phyloP scores from a whole-genome alignment of 352 stramenopile species.

The Stramenopiles sp. region DNA sequence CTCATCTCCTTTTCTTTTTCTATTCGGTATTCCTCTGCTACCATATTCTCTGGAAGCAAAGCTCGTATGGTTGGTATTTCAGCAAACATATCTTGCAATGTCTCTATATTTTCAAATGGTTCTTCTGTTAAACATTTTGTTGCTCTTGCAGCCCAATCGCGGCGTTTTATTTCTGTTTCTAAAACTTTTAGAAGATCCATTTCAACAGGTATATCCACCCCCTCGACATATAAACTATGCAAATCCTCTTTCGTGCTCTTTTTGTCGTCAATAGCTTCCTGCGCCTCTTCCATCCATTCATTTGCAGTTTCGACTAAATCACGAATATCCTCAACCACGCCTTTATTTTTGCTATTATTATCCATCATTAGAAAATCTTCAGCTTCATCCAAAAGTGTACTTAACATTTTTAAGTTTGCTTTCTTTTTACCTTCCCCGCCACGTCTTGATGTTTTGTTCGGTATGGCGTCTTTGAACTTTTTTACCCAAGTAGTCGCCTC shows the following conservation, averaged over 20 bases:
- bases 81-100: not conserved
- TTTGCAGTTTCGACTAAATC: not conserved
- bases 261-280: not conserved
- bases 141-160: not conserved
- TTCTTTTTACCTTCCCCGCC: not conserved
- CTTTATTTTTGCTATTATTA: not conserved
- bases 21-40: not conserved
- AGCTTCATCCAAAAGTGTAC: not conserved
- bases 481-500: not conserved
- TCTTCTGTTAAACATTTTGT: not conserved
- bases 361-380: not conserved
- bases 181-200: not conserved
- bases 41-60: not conserved
- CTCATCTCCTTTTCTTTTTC: not conserved
- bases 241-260: not conserved
- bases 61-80: not conserved
- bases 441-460: not conserved
- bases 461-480: not conserved
- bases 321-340: not conserved
- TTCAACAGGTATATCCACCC: not conserved
- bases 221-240: not conserved
- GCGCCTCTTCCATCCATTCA: not conserved
- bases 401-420: not conserved
- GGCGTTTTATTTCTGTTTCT: not conserved
- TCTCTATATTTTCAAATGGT: not conserved